Conservation (phyloP, 257 asterid genomes). For the Hygrophila difformis region DNA sequence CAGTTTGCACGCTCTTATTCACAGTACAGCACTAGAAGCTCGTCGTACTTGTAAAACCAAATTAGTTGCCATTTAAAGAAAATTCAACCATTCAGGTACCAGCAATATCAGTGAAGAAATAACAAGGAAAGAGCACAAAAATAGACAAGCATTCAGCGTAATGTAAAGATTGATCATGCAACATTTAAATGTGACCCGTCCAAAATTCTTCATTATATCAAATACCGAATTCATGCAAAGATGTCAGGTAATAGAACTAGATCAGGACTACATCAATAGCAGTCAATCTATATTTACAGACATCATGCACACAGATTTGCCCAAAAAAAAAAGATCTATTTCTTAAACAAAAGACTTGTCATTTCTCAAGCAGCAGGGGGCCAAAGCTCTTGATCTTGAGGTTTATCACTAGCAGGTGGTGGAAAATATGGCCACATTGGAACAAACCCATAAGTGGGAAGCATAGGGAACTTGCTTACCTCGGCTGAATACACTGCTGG, state of each 20-base stretch:
- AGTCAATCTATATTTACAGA: constrained; percentile 12
- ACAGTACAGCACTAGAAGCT: too few relatives aligned
- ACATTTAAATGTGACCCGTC: not conserved
- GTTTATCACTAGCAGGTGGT: constrained; percentile 52
- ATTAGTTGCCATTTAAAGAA: too few relatives aligned
- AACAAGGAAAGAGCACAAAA: too few relatives aligned
- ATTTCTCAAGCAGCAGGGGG: constrained; percentile 96
- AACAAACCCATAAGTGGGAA: constrained; percentile 57
- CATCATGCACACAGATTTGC: not conserved
- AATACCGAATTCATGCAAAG: not conserved
- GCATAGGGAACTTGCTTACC: constrained; percentile 56
- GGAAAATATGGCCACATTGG: constrained; percentile 90
- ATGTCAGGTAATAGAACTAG: constrained; percentile 1
- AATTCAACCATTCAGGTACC: too few relatives aligned
- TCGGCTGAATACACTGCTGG: constrained; percentile 44
- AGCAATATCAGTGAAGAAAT: too few relatives aligned
- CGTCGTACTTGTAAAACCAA: too few relatives aligned
- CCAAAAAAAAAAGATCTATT: not conserved
- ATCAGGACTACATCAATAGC: not conserved
- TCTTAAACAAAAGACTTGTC: too few relatives aligned
- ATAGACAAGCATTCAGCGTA: too few relatives aligned
- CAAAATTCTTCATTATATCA: constrained; percentile 1
- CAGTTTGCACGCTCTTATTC: too few relatives aligned
- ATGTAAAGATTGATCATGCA: not conserved
- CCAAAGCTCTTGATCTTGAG: constrained; percentile 71